Evolutionary conservation across 2,329 filamentous ascomycete species (phyloP).

Genomic region (Cryoendolithus antarcticus): DNA sequence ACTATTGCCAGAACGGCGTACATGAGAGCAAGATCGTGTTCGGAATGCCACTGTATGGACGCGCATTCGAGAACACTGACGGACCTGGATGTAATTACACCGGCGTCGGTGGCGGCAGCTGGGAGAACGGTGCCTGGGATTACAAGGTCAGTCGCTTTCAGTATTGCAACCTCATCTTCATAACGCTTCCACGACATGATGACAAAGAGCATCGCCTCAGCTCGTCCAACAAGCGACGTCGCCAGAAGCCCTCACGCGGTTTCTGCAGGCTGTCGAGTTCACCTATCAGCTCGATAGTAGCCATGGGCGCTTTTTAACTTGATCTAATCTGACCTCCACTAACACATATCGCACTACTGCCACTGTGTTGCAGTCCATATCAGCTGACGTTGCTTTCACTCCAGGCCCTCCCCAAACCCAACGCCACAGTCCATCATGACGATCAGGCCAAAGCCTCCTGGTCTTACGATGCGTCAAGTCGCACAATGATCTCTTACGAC

Average conservation of each 20-base stretch:
- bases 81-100: conserved; percentile 58
- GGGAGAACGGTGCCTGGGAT: conserved; percentile 78
- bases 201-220: neutral
- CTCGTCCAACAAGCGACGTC: too few relatives aligned
- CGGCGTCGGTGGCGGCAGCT: conserved; percentile 67
- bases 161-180: neutral
- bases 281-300: conserved; percentile 1
- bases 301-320: conserved; percentile 16
- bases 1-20: conserved; percentile 54
- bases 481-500: conserved; percentile 65
- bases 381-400: neutral
- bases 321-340: conserved; percentile 26
- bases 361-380: neutral
- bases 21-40: conserved; percentile 62
- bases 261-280: neutral
- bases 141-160: conserved; percentile 47
- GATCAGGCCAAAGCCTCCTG: conserved; percentile 56
- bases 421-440: conserved; percentile 54
- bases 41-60: conserved; percentile 86
- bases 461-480: conserved; percentile 54
- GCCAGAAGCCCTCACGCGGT: too few relatives aligned
- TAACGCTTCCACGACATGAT: neutral
- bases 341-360: neutral
- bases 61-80: conserved; percentile 67
- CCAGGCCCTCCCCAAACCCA: conserved; percentile 54